Percentiles rank a stretch among this genome's conserved stretches.
These are phyloP conservation scores for Anisodus acutangulus DNA, from an alignment of 257 asterid species.

Conservation along the genomic window DNA sequence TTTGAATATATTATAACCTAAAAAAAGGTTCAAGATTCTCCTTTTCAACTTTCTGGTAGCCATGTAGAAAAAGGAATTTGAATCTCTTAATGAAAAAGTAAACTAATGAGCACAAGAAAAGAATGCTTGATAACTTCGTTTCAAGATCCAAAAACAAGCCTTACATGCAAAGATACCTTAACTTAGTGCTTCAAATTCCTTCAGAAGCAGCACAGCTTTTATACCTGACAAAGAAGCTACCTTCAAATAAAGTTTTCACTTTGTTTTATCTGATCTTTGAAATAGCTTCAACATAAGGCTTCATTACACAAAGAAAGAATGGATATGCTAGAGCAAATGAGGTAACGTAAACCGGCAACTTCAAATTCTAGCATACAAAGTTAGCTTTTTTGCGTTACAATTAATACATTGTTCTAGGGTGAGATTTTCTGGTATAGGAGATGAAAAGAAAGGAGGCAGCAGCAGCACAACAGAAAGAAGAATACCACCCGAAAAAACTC, in stretches of 20 bases:
- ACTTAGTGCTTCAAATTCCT: constrained; percentile 39
- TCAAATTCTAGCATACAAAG: constrained; percentile 14
- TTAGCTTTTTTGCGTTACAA: background rate
- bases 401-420: constrained; percentile 39
- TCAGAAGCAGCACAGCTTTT: constrained; percentile 35
- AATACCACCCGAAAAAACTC: constrained; percentile 50
- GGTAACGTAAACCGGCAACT: constrained; percentile 42
- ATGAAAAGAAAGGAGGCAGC: constrained; percentile 46
- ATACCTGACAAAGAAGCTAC: constrained; percentile 34
- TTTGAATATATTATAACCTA: constrained; percentile 1
- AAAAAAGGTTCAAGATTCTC: constrained; percentile 6
- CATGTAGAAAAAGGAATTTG: background rate
- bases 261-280: constrained; percentile 28
- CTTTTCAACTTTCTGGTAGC: background rate
- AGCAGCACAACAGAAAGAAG: constrained; percentile 47
- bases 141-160: constrained; percentile 53
- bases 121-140: constrained; percentile 48
- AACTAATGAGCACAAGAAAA: constrained; percentile 47
- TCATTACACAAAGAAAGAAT: constrained; percentile 48
- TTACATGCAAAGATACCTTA: constrained; percentile 62
- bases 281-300: constrained; percentile 31
- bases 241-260: constrained; percentile 31
- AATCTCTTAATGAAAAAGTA: constrained; percentile 21
- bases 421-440: constrained; percentile 41
- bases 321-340: constrained; percentile 60